phyloP scores from a whole-genome alignment of 2,329 filamentous ascomycete genomes.

The Pochonia chlamydosporia region DNA sequence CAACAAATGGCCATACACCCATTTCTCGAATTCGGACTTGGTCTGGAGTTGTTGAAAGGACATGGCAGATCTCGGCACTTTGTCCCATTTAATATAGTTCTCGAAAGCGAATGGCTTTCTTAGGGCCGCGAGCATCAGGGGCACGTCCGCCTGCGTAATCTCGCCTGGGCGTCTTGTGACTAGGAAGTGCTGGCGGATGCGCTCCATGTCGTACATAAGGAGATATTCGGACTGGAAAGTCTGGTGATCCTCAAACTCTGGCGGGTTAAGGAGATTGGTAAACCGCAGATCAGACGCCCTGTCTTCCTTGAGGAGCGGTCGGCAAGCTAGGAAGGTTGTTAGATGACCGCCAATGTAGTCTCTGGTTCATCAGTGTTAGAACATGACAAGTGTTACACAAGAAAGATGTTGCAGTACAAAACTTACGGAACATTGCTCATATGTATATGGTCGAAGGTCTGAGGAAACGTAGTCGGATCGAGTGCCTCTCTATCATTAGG shows the following conservation, averaged over 20 bases:
- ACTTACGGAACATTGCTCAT: slow-evolving; percentile 25
- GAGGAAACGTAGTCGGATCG: slow-evolving; percentile 17
- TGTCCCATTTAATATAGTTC: slow-evolving; percentile 15
- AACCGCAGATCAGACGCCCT: slow-evolving; percentile 17
- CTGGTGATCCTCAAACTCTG: slow-evolving; percentile 16
- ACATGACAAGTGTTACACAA: no score
- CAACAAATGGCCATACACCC: slow-evolving; percentile 17
- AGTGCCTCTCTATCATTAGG: not conserved
- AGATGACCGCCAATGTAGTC: slow-evolving; percentile 24
- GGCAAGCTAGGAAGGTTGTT: slow-evolving; percentile 16
- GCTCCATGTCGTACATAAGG: slow-evolving; percentile 19
- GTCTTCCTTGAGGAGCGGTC: slow-evolving; percentile 18
- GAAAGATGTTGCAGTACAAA: no score
- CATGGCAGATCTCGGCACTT: not conserved
- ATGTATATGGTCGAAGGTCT: slow-evolving; percentile 20
- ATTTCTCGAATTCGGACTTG: slow-evolving; percentile 16
- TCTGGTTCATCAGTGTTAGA: slow-evolving; percentile 10
- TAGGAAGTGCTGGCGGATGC: slow-evolving; percentile 19
- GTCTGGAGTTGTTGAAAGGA: slow-evolving; percentile 9
- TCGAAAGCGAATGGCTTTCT: slow-evolving; percentile 10
- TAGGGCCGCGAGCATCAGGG: not conserved
- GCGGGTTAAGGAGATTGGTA: slow-evolving; percentile 20
- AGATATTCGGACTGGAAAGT: slow-evolving; percentile 23
- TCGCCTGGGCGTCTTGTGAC: slow-evolving; percentile 7
- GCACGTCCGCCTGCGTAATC: not conserved